Base-by-base conservation (phyloP, 352 stramenopile genomes). In the Aphanomyces euteiches region DNA sequence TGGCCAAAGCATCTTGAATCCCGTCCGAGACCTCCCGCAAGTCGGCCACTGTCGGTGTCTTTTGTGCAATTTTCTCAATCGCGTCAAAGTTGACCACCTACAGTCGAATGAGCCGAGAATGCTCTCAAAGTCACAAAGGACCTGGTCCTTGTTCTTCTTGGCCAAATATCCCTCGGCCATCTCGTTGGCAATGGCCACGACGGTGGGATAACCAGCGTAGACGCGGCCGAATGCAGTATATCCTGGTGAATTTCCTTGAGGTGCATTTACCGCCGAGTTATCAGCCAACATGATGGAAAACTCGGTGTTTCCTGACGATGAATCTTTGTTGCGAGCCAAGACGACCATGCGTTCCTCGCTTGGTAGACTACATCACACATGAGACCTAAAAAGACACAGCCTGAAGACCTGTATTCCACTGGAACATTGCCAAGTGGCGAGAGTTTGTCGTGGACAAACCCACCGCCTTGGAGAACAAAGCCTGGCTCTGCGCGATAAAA, bases 401-500 rank as follows among this genome's bases (percentile, higher is more conserved):
- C 28, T 28, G 75, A 66, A 15, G 34, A 84, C 78, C 75, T 84
- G 80, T 93, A 92, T 69, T 95, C 87, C 3, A 95, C 83, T 0
- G 84, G 84, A 10, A 95, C 56, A 37, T 90, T 87, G 19, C 75
- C 74, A 19, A 89, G 75, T 8, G 87, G 84, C 53, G 87, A 90
- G 59, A 76, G 67, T 72, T 91, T 93, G 45, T 70, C 69, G 59
- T 82, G 80, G 15, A 95, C 81, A 69, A 85, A 93, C 12, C 81
- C 84, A 36, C 87, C 87, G 54, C 81, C 87, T 69, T 95, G 87
- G 7, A 95, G 75, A 58, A 93, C 74, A 70, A 85, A 95, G 63
- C 87, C 87, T 36, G 81, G 83, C 56, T 93, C 87, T 58, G 92
- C 91, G 74, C 89, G 88, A 75, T 95, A 95, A 63, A 95, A 93